phyloP scores from a whole-genome alignment of 495 filamentous ascomycete genomes.

The Diplogelasinospora grovesii region DNA sequence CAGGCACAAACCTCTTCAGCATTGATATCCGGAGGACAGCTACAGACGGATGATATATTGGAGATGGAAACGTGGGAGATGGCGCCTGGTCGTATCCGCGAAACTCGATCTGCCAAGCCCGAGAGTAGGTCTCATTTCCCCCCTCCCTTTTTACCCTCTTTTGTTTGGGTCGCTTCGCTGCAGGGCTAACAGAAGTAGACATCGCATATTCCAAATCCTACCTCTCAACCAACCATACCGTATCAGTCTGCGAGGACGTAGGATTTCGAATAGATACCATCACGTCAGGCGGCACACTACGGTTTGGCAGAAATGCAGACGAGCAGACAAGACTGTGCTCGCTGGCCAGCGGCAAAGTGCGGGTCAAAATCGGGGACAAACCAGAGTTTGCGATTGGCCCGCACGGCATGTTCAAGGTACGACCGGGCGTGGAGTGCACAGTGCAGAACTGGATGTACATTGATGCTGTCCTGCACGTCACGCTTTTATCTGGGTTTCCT shows the following conservation, averaged over 20 bases:
- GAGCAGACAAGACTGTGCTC: constrained; percentile 16
- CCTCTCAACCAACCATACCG: too few relatives aligned
- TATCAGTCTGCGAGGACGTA: too few relatives aligned
- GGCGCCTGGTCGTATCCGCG: constrained; percentile 23
- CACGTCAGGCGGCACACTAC: not conserved
- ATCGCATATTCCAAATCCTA: too few relatives aligned
- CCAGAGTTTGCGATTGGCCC: constrained; percentile 7
- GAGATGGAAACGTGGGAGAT: constrained; percentile 36
- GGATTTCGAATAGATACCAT: too few relatives aligned
- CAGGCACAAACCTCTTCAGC: too few relatives aligned
- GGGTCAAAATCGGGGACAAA: not conserved
- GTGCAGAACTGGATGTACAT: constrained; percentile 28
- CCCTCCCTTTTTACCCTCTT: not conserved
- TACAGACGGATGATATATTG: constrained; percentile 17
- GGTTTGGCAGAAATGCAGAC: not conserved
- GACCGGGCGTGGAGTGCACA: constrained; percentile 15
- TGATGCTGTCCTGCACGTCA: constrained; percentile 30
- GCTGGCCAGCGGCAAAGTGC: not conserved
- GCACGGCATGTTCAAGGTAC: constrained; percentile 21
- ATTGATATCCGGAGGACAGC: too few relatives aligned
- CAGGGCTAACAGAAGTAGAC: too few relatives aligned
- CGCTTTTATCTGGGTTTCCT: constrained; percentile 15
- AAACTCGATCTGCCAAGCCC: too few relatives aligned
- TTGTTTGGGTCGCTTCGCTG: too few relatives aligned
- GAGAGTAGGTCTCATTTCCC: constrained; percentile 18